These are phyloP conservation scores for Penicillium rolfsii DNA, from an alignment of 2,329 filamentous ascomycete genomes.

Conservation along the genomic window DNA sequence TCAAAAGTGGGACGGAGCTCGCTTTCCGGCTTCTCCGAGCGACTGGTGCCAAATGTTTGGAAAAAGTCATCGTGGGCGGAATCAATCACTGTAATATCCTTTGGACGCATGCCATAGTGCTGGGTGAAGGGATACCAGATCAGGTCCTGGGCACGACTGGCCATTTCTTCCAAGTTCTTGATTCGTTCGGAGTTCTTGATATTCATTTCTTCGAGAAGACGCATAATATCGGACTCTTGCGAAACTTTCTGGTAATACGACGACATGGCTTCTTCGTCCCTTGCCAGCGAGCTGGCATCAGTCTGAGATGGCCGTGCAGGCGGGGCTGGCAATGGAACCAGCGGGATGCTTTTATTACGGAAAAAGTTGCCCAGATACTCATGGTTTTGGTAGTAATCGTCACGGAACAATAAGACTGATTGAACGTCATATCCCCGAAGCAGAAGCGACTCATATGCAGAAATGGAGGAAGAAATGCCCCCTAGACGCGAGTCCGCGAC, in stretches of 20 bases:
- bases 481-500: slow-evolving; percentile 76
- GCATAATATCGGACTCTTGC: slow-evolving; percentile 43
- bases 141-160: slow-evolving; percentile 60
- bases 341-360: slow-evolving; percentile 58
- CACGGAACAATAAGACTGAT: slow-evolving; percentile 69
- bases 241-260: slow-evolving; percentile 64
- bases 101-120: slow-evolving; percentile 64
- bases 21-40: slow-evolving; percentile 21
- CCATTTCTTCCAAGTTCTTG: slow-evolving; percentile 63
- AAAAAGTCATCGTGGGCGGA: slow-evolving; percentile 80
- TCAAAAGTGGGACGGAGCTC: slow-evolving; percentile 72
- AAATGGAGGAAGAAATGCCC: slow-evolving; percentile 78
- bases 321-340: slow-evolving; percentile 62
- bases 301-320: slow-evolving; percentile 49
- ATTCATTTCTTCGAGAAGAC: slow-evolving; percentile 57
- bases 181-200: slow-evolving; percentile 61
- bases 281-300: slow-evolving; percentile 38
- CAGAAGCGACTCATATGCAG: slow-evolving; percentile 75
- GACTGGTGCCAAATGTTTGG: slow-evolving; percentile 57
- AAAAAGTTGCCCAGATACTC: slow-evolving; percentile 72
- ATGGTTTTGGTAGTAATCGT: slow-evolving; percentile 68
- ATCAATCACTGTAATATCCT: slow-evolving; percentile 74
- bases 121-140: slow-evolving; percentile 93
- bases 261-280: slow-evolving; percentile 62
- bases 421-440: slow-evolving; percentile 79